These are phyloP conservation scores for Saccharomycopsis vini DNA, from an alignment of 805 yeast genomes.

Conservation along the genomic window DNA sequence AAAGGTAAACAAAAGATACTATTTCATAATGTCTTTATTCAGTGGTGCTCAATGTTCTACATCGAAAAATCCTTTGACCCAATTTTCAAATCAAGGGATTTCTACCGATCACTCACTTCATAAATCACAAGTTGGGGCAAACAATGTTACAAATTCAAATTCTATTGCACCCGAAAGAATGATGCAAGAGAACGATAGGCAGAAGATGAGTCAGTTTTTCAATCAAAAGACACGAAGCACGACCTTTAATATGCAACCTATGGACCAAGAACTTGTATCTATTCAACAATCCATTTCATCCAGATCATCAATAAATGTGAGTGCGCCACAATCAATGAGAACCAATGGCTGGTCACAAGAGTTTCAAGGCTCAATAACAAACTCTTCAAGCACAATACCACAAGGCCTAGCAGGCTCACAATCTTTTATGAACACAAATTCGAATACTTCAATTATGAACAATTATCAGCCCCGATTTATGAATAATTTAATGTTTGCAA, in stretches of 20 bases:
- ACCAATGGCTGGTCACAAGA: conserved; percentile 20
- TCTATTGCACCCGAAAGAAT: conserved; percentile 19
- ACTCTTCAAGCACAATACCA: no score
- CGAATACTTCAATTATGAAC: no score
- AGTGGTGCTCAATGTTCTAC: conserved; percentile 18
- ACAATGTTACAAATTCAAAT: conserved; percentile 21
- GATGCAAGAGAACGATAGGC: conserved; percentile 26
- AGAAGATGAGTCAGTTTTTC: conserved; percentile 26
- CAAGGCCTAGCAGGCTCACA: no score
- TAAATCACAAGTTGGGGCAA: no score
- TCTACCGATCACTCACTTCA: conserved; percentile 12
- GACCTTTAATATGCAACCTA: conserved; percentile 10
- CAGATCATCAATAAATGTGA: no score
- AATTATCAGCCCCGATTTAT: conserved; percentile 17
- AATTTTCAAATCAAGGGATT: conserved; percentile 13
- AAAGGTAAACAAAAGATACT: no score
- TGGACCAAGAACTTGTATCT: conserved; percentile 2
- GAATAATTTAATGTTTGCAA: conserved; percentile 13
- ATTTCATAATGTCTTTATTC: conserved; percentile 1
- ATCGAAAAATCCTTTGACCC: conserved; percentile 16
- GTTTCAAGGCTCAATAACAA: no score
- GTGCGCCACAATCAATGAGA: no score
- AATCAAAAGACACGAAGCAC: conserved; percentile 37
- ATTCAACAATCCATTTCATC: neutral
- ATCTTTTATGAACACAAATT: conserved; percentile 1